Conservation (phyloP, 495 filamentous ascomycete genomes). For the Hyaloscypha bicolor region DNA sequence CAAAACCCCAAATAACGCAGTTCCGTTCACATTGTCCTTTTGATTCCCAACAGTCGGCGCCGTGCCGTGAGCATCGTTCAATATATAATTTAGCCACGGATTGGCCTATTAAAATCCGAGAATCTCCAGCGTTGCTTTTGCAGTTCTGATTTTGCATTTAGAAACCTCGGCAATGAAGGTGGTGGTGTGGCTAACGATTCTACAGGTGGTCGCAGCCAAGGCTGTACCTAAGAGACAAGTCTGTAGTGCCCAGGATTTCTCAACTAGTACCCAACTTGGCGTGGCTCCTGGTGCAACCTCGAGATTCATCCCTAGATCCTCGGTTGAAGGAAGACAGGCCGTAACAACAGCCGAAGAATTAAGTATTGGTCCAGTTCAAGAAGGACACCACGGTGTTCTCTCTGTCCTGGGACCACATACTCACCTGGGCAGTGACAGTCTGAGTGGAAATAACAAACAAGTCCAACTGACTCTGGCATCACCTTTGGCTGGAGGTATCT, state of each 20-base stretch:
- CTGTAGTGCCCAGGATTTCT: neutral
- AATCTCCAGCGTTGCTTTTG: conserved; percentile 1
- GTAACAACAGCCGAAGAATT: neutral
- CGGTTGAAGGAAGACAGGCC: neutral
- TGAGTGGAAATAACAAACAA: neutral
- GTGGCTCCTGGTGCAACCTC: neutral
- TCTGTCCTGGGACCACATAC: neutral
- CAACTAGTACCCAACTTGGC: neutral
- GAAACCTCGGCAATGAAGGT: neutral
- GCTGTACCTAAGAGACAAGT: neutral
- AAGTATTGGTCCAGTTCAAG: neutral
- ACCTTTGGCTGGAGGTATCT: conserved; percentile 22
- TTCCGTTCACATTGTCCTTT: neutral
- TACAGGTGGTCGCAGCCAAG: conserved; percentile 30
- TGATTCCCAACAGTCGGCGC: neutral
- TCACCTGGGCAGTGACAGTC: neutral
- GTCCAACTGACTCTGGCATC: neutral
- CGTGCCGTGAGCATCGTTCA: neutral
- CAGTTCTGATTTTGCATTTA: neutral
- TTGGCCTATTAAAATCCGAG: neutral
- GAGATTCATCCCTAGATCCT: neutral
- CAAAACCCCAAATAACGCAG: neutral
- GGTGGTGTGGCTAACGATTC: neutral
- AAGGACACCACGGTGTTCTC: neutral
- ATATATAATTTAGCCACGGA: neutral